Base-by-base conservation (phyloP, 2,329 filamentous ascomycete species). In the Chlorencoelia australis region DNA sequence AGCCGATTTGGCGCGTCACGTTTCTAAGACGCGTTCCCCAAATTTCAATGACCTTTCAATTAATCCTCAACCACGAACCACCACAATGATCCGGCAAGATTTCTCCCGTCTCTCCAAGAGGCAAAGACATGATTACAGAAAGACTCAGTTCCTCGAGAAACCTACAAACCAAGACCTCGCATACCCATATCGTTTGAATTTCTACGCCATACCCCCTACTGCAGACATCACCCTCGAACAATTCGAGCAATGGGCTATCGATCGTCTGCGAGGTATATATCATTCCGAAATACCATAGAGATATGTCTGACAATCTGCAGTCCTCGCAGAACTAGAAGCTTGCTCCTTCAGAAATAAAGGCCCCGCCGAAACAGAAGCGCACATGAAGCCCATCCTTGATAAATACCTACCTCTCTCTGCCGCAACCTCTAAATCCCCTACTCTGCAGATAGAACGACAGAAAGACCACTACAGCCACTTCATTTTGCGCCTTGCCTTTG, bases 401-500 rank as follows among this genome's bases (percentile, higher is more conserved):
- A 95, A 95, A 63, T 83, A 86, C 59, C 70, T 95, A 4, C 82
- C 83, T 0, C 75, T 95, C 13, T 76, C 79, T 43, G 72, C 81
- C 28, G 89, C 87, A 54, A 80, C 75, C 37, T 83, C 83, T 1
- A 67, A 53, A 42, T 69, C 59, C 28, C 63, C 58, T 46, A 71
- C 66, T 52, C 62, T 89, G 10, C 69, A 73, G 16, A 63, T 74
- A 21, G 85, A 98, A 62, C 73, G 89, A 18, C 83, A 89, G 59
- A 93, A 91, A 57, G 91, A 98, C 52, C 91, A 98, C 62, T 98
- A 96, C 62, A 91, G 84, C 38, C 91, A 98, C 60, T 98, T 95
- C 58, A 98, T 96, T 43, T 73, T 98, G 5, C 79, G 91, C 1
- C 74, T 98, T 28, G 91, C 91, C 1, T 98, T 98, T 55, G 79